Conservation (phyloP, 257 asterid species). For the Solanum lignicaule region DNA sequence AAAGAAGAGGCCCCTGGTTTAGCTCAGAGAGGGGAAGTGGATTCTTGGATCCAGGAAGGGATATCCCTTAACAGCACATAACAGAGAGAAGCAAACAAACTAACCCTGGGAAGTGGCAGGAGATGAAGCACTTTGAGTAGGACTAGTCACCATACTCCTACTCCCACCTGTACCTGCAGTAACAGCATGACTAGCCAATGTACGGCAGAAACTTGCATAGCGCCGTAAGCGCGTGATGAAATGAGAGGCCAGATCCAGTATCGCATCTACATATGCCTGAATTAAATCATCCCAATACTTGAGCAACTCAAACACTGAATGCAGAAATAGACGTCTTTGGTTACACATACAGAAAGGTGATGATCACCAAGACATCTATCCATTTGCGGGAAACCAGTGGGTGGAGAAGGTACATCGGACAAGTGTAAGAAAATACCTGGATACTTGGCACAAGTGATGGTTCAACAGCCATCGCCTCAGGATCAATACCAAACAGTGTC, state of each 20-base stretch:
- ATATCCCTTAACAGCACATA: not conserved
- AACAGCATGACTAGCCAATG: conserved; percentile 96
- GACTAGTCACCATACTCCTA: conserved; percentile 81
- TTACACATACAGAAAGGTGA: not conserved
- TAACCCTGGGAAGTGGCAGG: conserved; percentile 73
- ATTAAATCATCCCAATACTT: conserved; percentile 1
- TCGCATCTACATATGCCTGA: conserved; percentile 98
- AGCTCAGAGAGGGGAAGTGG: not conserved
- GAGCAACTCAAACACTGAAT: conserved; percentile 6
- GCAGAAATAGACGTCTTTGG: not conserved
- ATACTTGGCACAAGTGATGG: conserved; percentile 76
- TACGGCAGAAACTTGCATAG: conserved; percentile 99
- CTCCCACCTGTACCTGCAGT: conserved; percentile 92
- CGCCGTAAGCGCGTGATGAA: conserved; percentile 97
- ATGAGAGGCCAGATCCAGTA: conserved; percentile 97
- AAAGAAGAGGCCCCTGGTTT: conserved; percentile 5
- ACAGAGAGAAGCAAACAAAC: conserved; percentile 6
- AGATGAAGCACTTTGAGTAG: conserved; percentile 68
- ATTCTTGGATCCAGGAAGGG: not conserved
- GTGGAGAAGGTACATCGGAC: not conserved
- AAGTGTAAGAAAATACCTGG: conserved; percentile 44
- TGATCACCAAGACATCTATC: not conserved
- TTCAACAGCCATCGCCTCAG: conserved; percentile 92
- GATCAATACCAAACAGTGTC: conserved; percentile 59
- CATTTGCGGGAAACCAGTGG: not conserved